Percentiles rank a stretch among this genome's conserved stretches.
phyloP scores from a whole-genome alignment of 805 yeast species.

The Metschnikowia kofuensis region DNA sequence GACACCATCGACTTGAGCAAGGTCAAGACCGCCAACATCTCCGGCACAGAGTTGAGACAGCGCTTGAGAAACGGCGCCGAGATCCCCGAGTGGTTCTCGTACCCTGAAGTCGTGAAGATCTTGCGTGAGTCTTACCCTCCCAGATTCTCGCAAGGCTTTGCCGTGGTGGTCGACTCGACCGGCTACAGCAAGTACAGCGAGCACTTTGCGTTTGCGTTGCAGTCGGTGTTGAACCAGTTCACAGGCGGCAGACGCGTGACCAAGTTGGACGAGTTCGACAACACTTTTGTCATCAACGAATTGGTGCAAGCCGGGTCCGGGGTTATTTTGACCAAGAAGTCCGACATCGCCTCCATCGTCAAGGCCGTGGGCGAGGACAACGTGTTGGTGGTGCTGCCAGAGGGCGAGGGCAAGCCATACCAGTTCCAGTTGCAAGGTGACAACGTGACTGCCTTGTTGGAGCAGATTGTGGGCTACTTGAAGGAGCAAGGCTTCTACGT shows the following conservation, averaged over 20 bases:
- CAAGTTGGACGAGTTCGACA: conserved; percentile 42
- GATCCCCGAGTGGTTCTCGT: conserved; percentile 96
- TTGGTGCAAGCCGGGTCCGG: conserved; percentile 89
- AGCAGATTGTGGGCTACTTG: conserved; percentile 66
- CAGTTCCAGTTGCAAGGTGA: conserved; percentile 11
- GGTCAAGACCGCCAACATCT: conserved; percentile 77
- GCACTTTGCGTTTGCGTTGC: conserved; percentile 72
- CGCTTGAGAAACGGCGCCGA: conserved; percentile 81
- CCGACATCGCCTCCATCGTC: conserved; percentile 41
- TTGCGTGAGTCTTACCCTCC: conserved; percentile 93
- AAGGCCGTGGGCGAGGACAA: conserved; percentile 48
- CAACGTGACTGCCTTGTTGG: conserved; percentile 47
- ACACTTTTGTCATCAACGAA: conserved; percentile 68
- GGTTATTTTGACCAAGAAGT: conserved; percentile 53
- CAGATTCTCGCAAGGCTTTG: conserved; percentile 84
- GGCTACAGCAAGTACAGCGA: conserved; percentile 26
- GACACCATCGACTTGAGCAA: conserved; percentile 81
- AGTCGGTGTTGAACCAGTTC: conserved; percentile 86
- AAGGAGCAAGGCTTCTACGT: conserved; percentile 80
- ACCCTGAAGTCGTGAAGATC: conserved; percentile 91
- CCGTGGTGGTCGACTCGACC: conserved; percentile 47
- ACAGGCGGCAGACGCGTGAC: conserved; percentile 81
- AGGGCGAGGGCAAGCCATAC: conserved; percentile 14
- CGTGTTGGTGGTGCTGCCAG: conserved; percentile 42
- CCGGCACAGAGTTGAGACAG: conserved; percentile 92